phyloP scores from a whole-genome alignment of 2,329 filamentous ascomycete species.

The Fusarium paranaense region DNA sequence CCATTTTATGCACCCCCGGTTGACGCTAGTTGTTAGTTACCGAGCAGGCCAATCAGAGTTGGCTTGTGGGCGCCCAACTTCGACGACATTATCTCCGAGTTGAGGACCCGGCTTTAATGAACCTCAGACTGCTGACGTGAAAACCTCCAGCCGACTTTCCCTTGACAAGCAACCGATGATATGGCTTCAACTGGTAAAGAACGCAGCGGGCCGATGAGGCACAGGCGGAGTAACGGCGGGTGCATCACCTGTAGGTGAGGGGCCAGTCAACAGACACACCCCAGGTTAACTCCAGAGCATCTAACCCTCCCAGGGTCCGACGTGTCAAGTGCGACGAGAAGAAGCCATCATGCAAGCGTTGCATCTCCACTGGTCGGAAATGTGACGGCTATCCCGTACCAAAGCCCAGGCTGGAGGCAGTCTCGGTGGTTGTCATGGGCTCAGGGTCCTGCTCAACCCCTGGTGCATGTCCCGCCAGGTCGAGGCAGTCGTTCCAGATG shows the following conservation, averaged over 20 bases:
- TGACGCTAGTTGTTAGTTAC: neutral
- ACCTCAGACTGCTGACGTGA: neutral
- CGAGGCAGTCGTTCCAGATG: neutral
- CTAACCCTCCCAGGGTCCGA: neutral
- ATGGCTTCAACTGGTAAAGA: neutral
- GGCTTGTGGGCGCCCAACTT: neutral
- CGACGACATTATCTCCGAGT: neutral
- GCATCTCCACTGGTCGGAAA: neutral
- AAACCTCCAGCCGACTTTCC: neutral
- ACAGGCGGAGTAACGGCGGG: neutral
- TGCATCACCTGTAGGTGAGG: neutral
- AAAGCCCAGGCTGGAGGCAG: neutral
- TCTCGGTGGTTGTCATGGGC: neutral
- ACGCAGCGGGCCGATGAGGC: neutral
- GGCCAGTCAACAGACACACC: neutral
- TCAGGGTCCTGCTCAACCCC: neutral
- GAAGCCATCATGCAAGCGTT: neutral
- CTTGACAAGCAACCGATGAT: neutral
- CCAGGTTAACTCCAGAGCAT: neutral
- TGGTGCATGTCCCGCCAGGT: neutral
- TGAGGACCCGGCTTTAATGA: neutral
- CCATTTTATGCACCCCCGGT: neutral
- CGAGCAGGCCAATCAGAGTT: neutral
- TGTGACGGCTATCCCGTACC: neutral
- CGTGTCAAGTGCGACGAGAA: neutral